phyloP scores from a whole-genome alignment of 2,329 filamentous ascomycete species.

The Aspergillus neotritici region DNA sequence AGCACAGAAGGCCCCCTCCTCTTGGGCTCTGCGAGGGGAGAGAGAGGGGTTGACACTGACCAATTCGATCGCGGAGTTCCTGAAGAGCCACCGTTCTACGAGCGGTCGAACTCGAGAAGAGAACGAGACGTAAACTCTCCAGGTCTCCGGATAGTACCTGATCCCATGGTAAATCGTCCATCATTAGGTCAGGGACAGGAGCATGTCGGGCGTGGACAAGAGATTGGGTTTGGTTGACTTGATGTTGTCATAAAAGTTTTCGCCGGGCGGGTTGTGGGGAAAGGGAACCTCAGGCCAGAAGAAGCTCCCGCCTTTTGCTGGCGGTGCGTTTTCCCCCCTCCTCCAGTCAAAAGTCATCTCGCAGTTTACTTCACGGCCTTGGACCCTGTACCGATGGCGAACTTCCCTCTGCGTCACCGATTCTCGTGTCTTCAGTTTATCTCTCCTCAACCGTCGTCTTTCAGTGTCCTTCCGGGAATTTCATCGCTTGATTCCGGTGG shows the following conservation, averaged over 20 bases:
- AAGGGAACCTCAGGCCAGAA: constrained; percentile 1
- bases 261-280: constrained; percentile 18
- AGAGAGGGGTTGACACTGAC: constrained; percentile 20
- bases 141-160: constrained; percentile 40
- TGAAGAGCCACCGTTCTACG: constrained; percentile 37
- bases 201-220: constrained; percentile 21
- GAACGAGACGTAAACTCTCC: constrained; percentile 34
- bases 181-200: constrained; percentile 30
- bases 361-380: too few relatives aligned
- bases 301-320: constrained; percentile 23
- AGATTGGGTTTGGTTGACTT: constrained; percentile 18
- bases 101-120: constrained; percentile 41
- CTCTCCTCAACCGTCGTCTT: too few relatives aligned
- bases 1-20: constrained; percentile 5
- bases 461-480: neutral
- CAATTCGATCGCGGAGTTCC: constrained; percentile 42
- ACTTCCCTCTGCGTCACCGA: too few relatives aligned
- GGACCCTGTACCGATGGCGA: too few relatives aligned
- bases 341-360: constrained; percentile 16
- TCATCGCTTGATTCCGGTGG: neutral
- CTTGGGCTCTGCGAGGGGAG: neutral
- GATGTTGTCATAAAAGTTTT: constrained; percentile 41
- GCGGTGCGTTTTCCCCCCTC: constrained; percentile 16
- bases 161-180: constrained; percentile 42
- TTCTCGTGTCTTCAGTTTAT: too few relatives aligned